Conservation (phyloP, 768 basidiomycete species). For the Suillus luteus region DNA sequence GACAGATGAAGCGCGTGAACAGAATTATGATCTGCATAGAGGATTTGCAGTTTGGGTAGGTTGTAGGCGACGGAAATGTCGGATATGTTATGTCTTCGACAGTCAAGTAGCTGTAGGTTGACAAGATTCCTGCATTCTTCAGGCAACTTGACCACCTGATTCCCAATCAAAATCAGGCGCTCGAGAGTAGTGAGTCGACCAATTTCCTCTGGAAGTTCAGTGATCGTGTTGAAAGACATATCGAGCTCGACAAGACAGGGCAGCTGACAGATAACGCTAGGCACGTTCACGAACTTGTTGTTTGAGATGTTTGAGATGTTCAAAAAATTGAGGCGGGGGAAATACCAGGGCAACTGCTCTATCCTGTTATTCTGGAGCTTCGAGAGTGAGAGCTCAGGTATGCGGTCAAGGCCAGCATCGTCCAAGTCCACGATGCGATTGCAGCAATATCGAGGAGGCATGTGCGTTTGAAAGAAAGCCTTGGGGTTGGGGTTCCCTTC, state of each 20-base stretch:
- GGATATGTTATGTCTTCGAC: constrained; percentile 78
- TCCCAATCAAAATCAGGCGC: constrained; percentile 81
- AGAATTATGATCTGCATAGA: constrained; percentile 82
- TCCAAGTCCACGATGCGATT: constrained; percentile 91
- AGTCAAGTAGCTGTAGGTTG: constrained; percentile 74
- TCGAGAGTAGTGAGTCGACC: constrained; percentile 70
- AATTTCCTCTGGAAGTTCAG: constrained; percentile 78
- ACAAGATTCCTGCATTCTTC: constrained; percentile 54
- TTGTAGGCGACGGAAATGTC: constrained; percentile 71
- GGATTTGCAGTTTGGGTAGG: constrained; percentile 65
- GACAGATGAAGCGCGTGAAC: constrained; percentile 80
- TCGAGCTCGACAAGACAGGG: constrained; percentile 80
- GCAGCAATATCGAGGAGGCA: constrained; percentile 71
- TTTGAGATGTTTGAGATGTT: constrained; percentile 91
- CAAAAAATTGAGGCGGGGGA: constrained; percentile 71
- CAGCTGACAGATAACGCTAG: constrained; percentile 73
- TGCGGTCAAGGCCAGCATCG: constrained; percentile 78
- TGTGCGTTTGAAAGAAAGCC: constrained; percentile 82
- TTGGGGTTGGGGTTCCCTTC: constrained; percentile 74
- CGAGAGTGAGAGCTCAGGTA: constrained; percentile 67
- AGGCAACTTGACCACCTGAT: constrained; percentile 75
- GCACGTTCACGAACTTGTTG: constrained; percentile 85
- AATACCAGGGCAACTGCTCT: constrained; percentile 83
- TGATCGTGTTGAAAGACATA: constrained; percentile 91
- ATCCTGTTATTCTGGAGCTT: constrained; percentile 91